Evolutionary conservation across 768 basidiomycete genomes (phyloP), one percentile per base, ranked within the genome.

Genomic region (Terana coerulea): DNA sequence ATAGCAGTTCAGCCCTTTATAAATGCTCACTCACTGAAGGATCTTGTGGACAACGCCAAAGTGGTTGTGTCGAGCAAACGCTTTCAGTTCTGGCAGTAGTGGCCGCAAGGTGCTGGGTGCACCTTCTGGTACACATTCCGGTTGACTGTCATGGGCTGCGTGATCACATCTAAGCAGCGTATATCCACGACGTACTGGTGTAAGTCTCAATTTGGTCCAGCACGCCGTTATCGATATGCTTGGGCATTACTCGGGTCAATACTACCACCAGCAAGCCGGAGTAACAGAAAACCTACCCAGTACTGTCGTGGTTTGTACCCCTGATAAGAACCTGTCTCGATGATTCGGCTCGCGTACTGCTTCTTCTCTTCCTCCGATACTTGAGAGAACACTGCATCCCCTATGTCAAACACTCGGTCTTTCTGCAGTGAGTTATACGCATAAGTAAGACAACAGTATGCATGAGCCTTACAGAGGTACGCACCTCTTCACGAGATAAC

Each of bases 161-260:
- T 21, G 34, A 17, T 35, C 26, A 15, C 15, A 40, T 8, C 17
- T 8, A 44, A 48, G 39, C 21, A n/a, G 2, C 12, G n/a, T 11
- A 21, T 19, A 12, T n/a, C n/a, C n/a, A n/a, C n/a, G 3, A 55
- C 76, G 49, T 52, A 86, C 84, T 72, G 55, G 79, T 82, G 58
- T 86, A 86, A 44, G 77, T 71, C 58, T 86, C 84, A 15, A 84
- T 57, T 56, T 84, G 81, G 59, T 87, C 85, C 15, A 65, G 73
- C 21, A 86, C 77, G 5, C 84, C 84, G 9, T 73, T 75, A 34
- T 79, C 80, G 40, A 86, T 77, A 43, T 80, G 78, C 84, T 86
- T 47, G 22, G n/a, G n/a, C n/a, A n/a, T n/a, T n/a, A n/a, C n/a
- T n/a, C n/a, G n/a, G n/a, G n/a, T n/a, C n/a, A 12, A 14, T 19